A percentile compares a stretch with the other conserved stretches of the same genome.
Evolutionary conservation across 2,329 filamentous ascomycete genomes (phyloP).

Genomic region (Trichoderma endophyticum): DNA sequence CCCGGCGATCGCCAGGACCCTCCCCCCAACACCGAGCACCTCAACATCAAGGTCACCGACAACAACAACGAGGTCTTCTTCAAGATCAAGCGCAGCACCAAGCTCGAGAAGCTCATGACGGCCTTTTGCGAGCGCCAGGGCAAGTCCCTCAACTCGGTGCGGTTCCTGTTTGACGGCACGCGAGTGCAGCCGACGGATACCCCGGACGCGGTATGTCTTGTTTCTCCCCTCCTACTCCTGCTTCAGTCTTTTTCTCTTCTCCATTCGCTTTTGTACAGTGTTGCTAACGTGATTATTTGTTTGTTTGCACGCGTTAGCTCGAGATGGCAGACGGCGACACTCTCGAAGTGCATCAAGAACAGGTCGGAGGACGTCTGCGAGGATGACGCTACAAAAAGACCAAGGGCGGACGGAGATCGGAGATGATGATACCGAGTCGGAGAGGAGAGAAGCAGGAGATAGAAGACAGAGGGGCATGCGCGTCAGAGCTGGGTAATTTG

Average conservation of each 20-base stretch:
- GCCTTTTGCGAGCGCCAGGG: conserved; percentile 97
- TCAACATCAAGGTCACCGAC: conserved; percentile 99
- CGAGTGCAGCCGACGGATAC: conserved; percentile 87
- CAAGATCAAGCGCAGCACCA: conserved; percentile 97
- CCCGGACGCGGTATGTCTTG: conserved; percentile 75
- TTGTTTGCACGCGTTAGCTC: conserved; percentile 51
- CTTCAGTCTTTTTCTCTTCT: background rate
- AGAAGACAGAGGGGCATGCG: background rate
- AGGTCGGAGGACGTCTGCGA: conserved; percentile 71
- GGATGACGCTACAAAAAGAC: background rate
- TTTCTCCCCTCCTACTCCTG: background rate
- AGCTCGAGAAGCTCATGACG: conserved; percentile 96
- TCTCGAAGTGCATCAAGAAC: conserved; percentile 95
- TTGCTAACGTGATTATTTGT: conserved; percentile 40
- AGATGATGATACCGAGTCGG: background rate
- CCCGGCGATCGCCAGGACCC: conserved; percentile 32
- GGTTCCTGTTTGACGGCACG: conserved; percentile 95
- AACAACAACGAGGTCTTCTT: conserved; percentile 99
- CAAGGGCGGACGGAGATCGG: background rate
- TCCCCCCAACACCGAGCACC: conserved; percentile 65
- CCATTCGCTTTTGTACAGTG: conserved; percentile 43
- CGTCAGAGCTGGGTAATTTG: conserved; percentile 8
- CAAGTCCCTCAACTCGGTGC: conserved; percentile 77
- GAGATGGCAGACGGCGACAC: conserved; percentile 97
- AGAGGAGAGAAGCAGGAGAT: background rate